Conservation (phyloP, 306 rosid genomes). For the Cicer judaicum region DNA sequence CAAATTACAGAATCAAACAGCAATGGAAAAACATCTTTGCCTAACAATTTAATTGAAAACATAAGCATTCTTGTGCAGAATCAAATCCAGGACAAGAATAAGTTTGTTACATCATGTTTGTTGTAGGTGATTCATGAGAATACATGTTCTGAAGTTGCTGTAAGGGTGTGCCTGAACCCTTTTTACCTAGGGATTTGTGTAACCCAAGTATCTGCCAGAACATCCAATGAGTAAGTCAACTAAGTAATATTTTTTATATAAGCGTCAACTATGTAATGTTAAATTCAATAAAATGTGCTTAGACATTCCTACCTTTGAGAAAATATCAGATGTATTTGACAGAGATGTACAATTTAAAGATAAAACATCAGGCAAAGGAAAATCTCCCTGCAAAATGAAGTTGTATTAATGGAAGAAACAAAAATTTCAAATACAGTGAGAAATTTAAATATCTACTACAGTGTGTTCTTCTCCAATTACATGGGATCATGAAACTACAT, state of each 20-base stretch:
- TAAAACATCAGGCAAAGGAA: constrained; percentile 65
- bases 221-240: constrained; percentile 42
- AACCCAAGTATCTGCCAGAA: constrained; percentile 63
- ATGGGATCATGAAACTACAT: not conserved
- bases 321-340: constrained; percentile 73
- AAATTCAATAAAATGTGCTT: constrained; percentile 12
- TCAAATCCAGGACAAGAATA: too few species aligned
- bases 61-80: too few species aligned
- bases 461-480: not conserved
- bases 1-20: constrained; percentile 36
- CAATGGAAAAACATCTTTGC: not conserved
- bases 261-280: constrained; percentile 6
- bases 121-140: constrained; percentile 58
- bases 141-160: constrained; percentile 79
- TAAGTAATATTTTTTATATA: too few species aligned
- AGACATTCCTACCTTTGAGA: constrained; percentile 64
- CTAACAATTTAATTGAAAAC: not conserved
- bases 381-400: constrained; percentile 57
- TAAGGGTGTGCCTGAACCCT: constrained; percentile 57
- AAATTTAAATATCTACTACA: not conserved
- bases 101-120: constrained; percentile 70
- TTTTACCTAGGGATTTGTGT: constrained; percentile 54
- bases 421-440: not conserved
- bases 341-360: constrained; percentile 76
- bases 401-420: constrained; percentile 25